Evolutionary conservation across 306 rosid genomes (phyloP), one percentile per base, ranked within the genome.

Genomic region (Gillenia trifoliata): DNA sequence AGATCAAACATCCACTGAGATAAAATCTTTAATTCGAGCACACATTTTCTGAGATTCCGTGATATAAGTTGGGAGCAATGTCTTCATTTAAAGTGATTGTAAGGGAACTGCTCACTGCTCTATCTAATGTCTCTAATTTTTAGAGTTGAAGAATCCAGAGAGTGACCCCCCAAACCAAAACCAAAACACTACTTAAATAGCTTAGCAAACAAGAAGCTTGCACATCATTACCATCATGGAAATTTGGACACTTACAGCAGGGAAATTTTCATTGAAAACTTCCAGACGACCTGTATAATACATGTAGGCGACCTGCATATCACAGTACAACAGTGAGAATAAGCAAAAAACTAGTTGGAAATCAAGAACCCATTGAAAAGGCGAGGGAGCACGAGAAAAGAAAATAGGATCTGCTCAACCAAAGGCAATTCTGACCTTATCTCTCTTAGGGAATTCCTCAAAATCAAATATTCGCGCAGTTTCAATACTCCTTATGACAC

Each of bases 251-350:
- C 98, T 88, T 85, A 94, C 96, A 62, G 96, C 86, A 33, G 95
- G 92, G 70, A 92, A 94, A 77, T 94, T 94, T 88, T 94, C 98
- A 64, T 94, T 91, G 87, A 92, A 90, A 80, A 94, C 99, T 80
- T 94, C 97, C 1, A 94, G 95, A 66, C 99, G 97, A n/a, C 99
- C 99, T 13, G 99, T 94, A 81, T 91, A 94, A 81, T 94, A 94
- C 99, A 90, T 92, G 92, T 94, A 94, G 57, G 97, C 88, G 74
- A 90, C 98, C 96, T 91, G 91, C 66, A 85, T 15, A 80, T 73
- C 67, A 77, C n/a, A 54, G 52, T 61, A 78, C 9, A 64, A 28
- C 70, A 36, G 82, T 82, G 49, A 82, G 56, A 59, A 72, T 12
- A 57, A 57, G 36, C 55, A 57, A 8, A 57, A 54, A 60, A 16